These are phyloP conservation scores for Tolypocladium tropicale DNA, from an alignment of 2,329 filamentous ascomycete species.

Conservation along the genomic window DNA sequence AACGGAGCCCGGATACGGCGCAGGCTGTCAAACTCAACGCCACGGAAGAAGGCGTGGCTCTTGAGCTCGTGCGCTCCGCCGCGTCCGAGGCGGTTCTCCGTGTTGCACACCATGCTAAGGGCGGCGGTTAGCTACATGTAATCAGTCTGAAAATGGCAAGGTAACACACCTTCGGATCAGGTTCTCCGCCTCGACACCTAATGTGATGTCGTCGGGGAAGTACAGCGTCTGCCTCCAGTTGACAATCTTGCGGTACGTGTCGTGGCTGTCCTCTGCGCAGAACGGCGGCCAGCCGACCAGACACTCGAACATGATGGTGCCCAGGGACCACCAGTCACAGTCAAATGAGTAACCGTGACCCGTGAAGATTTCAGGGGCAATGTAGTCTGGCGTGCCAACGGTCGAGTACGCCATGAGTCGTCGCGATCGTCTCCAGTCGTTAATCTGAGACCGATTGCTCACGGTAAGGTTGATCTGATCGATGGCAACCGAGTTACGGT, in stretches of 20 bases:
- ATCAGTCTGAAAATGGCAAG: background rate
- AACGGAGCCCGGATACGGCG: slow-evolving; percentile 92
- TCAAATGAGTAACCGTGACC: slow-evolving; percentile 93
- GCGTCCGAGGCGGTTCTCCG: slow-evolving; percentile 81
- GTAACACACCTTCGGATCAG: slow-evolving; percentile 74
- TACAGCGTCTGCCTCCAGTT: slow-evolving; percentile 95
- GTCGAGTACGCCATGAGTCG: slow-evolving; percentile 96
- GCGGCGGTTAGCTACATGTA: background rate
- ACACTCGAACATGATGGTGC: slow-evolving; percentile 99
- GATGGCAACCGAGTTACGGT: slow-evolving; percentile 88
- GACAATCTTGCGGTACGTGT: slow-evolving; percentile 98
- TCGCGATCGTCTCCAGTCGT: slow-evolving; percentile 95
- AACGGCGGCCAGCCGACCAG: slow-evolving; percentile 98
- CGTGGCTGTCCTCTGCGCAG: slow-evolving; percentile 93
- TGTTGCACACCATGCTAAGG: slow-evolving; percentile 79
- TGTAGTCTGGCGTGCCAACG: slow-evolving; percentile 96
- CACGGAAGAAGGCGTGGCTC: slow-evolving; percentile 88
- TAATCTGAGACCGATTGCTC: slow-evolving; percentile 94
- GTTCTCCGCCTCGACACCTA: slow-evolving; percentile 82
- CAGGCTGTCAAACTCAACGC: slow-evolving; percentile 88
- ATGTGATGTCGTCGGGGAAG: slow-evolving; percentile 89
- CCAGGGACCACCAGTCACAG: slow-evolving; percentile 98
- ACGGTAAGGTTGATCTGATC: slow-evolving; percentile 98
- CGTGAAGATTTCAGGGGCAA: slow-evolving; percentile 95
- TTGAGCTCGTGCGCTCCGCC: slow-evolving; percentile 88